Evolutionary conservation across 768 basidiomycete genomes (phyloP).

Genomic region (Termitomyces sp.): DNA sequence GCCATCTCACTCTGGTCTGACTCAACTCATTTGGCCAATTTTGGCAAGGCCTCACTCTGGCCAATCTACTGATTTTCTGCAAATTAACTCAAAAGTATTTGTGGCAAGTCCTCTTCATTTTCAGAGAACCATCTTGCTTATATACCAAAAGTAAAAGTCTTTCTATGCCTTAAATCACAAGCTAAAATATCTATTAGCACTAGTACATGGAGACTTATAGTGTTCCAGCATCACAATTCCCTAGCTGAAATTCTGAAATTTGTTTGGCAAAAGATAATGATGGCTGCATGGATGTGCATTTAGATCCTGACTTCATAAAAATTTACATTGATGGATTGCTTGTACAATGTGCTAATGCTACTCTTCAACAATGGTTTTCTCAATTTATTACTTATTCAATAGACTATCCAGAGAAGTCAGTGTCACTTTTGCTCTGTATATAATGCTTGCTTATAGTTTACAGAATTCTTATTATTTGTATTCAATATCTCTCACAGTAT

Average conservation of each 20-base stretch:
- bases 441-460: not conserved
- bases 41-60: slow-evolving; percentile 32
- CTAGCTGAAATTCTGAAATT: slow-evolving; percentile 14
- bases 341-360: not conserved
- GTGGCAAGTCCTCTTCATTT: not conserved
- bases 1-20: slow-evolving; percentile 28
- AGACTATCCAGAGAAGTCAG: slow-evolving; percentile 11
- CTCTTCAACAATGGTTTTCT: not conserved
- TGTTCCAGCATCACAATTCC: slow-evolving; percentile 10
- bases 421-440: not conserved
- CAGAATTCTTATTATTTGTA: slow-evolving; percentile 20
- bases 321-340: slow-evolving; percentile 10
- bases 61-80: slow-evolving; percentile 35
- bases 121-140: not conserved
- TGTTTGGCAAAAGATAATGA: slow-evolving; percentile 2
- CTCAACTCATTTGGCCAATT: slow-evolving; percentile 29
- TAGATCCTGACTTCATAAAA: slow-evolving; percentile 9
- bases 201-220: slow-evolving; percentile 9
- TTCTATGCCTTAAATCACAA: not conserved
- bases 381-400: slow-evolving; percentile 1
- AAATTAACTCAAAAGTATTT: slow-evolving; percentile 13
- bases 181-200: slow-evolving; percentile 15
- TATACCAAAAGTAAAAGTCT: not conserved
- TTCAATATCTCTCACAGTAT: slow-evolving; percentile 15
- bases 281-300: slow-evolving; percentile 9